Evolutionary conservation across 2,329 filamentous ascomycete species (phyloP).

Genomic region (Sclerotinia glacialis): DNA sequence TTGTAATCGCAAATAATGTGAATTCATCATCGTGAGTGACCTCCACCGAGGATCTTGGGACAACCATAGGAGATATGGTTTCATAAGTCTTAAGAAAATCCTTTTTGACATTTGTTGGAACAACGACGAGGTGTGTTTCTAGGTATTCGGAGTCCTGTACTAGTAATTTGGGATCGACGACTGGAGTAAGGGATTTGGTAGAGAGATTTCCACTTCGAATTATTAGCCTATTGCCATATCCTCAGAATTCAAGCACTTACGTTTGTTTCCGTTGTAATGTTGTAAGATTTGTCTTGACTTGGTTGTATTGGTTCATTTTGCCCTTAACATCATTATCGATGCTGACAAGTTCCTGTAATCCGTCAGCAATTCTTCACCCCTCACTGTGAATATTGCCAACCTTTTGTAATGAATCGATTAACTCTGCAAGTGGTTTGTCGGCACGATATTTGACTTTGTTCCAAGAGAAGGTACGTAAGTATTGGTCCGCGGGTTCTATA

Average conservation of each 20-base stretch:
- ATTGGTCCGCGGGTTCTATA: constrained; percentile 90
- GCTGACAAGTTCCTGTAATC: constrained; percentile 71
- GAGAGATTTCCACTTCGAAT: constrained; percentile 76
- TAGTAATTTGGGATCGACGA: constrained; percentile 77
- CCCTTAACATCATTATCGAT: constrained; percentile 95
- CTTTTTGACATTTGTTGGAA: constrained; percentile 75
- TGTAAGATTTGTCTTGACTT: constrained; percentile 79
- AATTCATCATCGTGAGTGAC: constrained; percentile 88
- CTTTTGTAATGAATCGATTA: constrained; percentile 87
- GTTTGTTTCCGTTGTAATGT: constrained; percentile 83
- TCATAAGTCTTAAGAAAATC: constrained; percentile 91
- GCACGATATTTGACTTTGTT: constrained; percentile 97
- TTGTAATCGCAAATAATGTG: constrained; percentile 80
- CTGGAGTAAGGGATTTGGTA: constrained; percentile 86
- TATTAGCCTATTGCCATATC: constrained; percentile 24
- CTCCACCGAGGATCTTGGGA: constrained; percentile 79
- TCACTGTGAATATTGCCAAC: constrained; percentile 43
- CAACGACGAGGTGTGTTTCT: constrained; percentile 89
- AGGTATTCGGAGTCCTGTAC: constrained; percentile 93
- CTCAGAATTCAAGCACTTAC: constrained; percentile 47
- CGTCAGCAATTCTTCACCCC: not conserved
- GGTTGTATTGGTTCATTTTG: constrained; percentile 93
- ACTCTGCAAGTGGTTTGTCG: constrained; percentile 83
- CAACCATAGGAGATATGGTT: constrained; percentile 83
- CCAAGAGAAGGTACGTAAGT: constrained; percentile 86